These are phyloP conservation scores for Fonsecaea erecta DNA, from an alignment of 2,329 filamentous ascomycete species.

Conservation along the genomic window DNA sequence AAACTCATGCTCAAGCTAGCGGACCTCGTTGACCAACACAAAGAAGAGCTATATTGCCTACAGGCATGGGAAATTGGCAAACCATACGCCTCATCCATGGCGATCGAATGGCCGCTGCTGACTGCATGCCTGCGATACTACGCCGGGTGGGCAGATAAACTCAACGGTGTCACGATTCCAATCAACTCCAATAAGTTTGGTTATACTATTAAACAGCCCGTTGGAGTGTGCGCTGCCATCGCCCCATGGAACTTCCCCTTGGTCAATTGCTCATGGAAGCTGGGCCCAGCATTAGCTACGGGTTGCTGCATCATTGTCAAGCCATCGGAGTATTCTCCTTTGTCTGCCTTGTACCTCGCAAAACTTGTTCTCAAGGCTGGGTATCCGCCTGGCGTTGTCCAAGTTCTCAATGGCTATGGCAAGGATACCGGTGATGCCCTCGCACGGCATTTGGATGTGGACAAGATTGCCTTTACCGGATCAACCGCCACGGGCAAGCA, in stretches of 20 bases:
- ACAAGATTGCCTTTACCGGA: conserved; percentile 49
- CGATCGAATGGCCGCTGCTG: no score
- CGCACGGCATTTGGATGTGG: conserved; percentile 44
- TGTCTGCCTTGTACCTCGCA: conserved; percentile 64
- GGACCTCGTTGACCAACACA: conserved; percentile 69
- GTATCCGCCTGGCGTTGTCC: conserved; percentile 48
- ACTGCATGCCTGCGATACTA: conserved; percentile 72
- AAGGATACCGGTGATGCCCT: conserved; percentile 37
- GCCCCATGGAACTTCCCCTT: conserved; percentile 48
- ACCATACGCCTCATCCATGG: no score
- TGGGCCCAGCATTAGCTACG: no score
- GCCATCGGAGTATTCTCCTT: conserved; percentile 62
- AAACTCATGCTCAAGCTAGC: conserved; percentile 52
- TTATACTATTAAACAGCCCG: conserved; percentile 79
- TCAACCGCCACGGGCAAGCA: conserved; percentile 43
- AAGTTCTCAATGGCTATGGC: conserved; percentile 41
- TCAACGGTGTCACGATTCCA: conserved; percentile 76
- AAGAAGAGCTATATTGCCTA: conserved; percentile 64
- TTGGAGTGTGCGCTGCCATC: conserved; percentile 70
- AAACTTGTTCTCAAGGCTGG: conserved; percentile 59
- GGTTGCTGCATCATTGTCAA: no score
- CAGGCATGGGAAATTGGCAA: conserved; percentile 85
- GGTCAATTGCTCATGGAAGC: conserved; percentile 48
- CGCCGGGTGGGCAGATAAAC: conserved; percentile 78
- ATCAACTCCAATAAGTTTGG: conserved; percentile 77